Percentiles rank a stretch among this genome's conserved stretches.
Conservation (phyloP, 1,284 basidiomycete genomes). For the Sanghuangporus sanghuang region DNA sequence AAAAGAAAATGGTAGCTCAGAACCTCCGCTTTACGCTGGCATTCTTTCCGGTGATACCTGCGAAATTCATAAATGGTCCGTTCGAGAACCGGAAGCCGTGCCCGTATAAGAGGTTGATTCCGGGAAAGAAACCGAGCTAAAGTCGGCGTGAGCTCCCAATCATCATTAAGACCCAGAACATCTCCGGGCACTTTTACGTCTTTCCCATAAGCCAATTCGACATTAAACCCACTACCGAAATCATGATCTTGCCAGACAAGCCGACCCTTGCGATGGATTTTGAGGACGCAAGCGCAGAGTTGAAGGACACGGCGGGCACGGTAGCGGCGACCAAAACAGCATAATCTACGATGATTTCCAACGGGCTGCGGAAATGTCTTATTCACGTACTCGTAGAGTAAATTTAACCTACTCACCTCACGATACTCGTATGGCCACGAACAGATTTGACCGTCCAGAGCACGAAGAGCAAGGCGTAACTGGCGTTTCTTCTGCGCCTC, state of each 20-base stretch:
- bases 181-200: constrained; percentile 46
- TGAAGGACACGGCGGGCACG: constrained; percentile 41
- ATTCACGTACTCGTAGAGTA: constrained; percentile 14
- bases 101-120: constrained; percentile 51
- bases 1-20: constrained; percentile 68
- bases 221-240: constrained; percentile 66
- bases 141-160: constrained; percentile 57
- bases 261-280: constrained; percentile 52
- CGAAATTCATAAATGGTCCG: constrained; percentile 51
- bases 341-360: constrained; percentile 37
- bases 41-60: constrained; percentile 44
- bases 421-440: constrained; percentile 62
- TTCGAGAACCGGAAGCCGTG: constrained; percentile 42
- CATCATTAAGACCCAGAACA: constrained; percentile 62
- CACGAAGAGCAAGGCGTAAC: constrained; percentile 61
- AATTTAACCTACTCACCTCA: constrained; percentile 35
- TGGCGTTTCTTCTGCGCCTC: constrained; percentile 50
- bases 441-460: constrained; percentile 62
- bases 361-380: constrained; percentile 34
- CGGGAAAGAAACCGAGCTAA: constrained; percentile 63
- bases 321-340: constrained; percentile 41
- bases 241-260: constrained; percentile 54
- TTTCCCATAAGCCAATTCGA: constrained; percentile 57
- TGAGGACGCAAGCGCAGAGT: constrained; percentile 49
- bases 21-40: constrained; percentile 46